Evolutionary conservation across 2,329 filamentous ascomycete genomes (phyloP), one percentile per base, ranked within the genome.

Genomic region (Pseudogymnoascus verrucosus): DNA sequence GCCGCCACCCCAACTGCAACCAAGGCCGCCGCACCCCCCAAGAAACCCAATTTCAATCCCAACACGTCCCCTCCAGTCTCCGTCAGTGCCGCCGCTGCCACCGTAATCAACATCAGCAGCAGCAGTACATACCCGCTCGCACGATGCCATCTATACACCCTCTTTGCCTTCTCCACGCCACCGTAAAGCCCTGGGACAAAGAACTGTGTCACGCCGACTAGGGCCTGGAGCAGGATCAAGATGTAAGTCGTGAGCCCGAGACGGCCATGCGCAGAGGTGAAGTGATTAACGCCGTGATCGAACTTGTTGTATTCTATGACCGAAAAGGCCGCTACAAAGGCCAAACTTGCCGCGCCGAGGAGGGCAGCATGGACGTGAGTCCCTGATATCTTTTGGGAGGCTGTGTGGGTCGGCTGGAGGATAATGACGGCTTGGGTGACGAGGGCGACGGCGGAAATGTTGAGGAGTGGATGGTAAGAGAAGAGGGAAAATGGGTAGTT

Each of bases 61-160:
- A 95, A 76, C 1, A 89, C 82, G 23, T 81, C 82, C 66, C 83
- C 73, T 71, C 89, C 91, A 75, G 88, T 97, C 36, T 82, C 80
- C 1, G 93, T 97, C 76, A 87, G 81, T 2, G 87, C 91, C 1
- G 93, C 90, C 23, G 88, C 87, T 60, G 83, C 78, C 40, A 96
- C 82, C 0, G 93, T 95, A 8, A 84, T 85, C 66, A 96, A 76
- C 66, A 93, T 80, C 69, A 96, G 71, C 61, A 88, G 71, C 62
- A 93, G 77, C 64, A 93, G 78, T 6, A 85, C 68, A 73, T 99
- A 98, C 1, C 93, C 95, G 21, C 81, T 82, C 62, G 83, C 77
- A 31, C 93, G 85, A 75, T 98, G 95, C 71, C 93, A 96, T 77
- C 96, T 97, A 82, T 93, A 98, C 44, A 96, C 75, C 23, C 80